phyloP scores from a whole-genome alignment of 306 rosid genomes.

The Potentilla sterilis region DNA sequence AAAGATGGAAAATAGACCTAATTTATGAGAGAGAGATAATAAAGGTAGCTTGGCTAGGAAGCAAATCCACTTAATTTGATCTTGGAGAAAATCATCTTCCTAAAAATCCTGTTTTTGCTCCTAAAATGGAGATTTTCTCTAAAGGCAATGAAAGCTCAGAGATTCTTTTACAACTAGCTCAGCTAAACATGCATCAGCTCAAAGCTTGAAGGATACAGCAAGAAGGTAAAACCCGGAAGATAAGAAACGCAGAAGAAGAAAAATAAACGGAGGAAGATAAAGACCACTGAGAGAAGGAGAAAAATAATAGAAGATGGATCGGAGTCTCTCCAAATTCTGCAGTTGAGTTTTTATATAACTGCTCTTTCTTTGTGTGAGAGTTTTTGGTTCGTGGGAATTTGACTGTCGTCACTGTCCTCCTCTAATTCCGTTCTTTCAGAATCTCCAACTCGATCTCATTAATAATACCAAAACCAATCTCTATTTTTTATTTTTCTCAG shows the following conservation, averaged over 20 bases:
- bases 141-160: constrained; percentile 10
- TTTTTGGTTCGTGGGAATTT: not conserved
- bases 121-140: constrained; percentile 3
- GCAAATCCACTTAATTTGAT: constrained; percentile 7
- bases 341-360: constrained; percentile 12
- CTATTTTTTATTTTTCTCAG: not conserved
- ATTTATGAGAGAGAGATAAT: constrained; percentile 1
- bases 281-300: not conserved
- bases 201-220: too few relatives aligned
- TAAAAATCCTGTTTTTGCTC: constrained; percentile 13
- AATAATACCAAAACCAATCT: not conserved
- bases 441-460: not conserved
- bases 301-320: not conserved
- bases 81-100: not conserved
- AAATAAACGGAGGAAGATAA: not conserved
- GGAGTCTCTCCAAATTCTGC: constrained; percentile 14
- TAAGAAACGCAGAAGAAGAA: not conserved
- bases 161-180: not conserved
- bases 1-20: not conserved
- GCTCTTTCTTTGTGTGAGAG: constrained; percentile 4
- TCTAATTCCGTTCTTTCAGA: constrained; percentile 4
- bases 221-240: not conserved
- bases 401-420: not conserved
- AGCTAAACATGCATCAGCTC: not conserved
- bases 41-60: constrained; percentile 24